phyloP scores from a whole-genome alignment of 1,284 basidiomycete genomes.

The Ganoderma sp. region DNA sequence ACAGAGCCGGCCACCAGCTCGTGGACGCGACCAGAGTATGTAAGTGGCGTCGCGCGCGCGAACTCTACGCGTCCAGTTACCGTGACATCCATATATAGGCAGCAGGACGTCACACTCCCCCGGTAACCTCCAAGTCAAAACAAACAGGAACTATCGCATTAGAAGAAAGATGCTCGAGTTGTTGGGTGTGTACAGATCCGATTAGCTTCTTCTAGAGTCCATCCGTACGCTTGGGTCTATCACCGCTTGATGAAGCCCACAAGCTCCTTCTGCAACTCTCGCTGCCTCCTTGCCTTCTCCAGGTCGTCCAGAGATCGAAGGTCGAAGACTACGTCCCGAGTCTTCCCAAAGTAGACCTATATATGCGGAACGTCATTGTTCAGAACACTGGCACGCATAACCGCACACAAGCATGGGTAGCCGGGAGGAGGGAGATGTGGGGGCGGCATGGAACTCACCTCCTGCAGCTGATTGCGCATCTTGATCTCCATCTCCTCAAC shows the following conservation, averaged over 20 bases:
- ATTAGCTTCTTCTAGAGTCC: conserved; percentile 11
- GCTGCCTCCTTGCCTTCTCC: conserved; percentile 81
- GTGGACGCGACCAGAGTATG: conserved; percentile 7
- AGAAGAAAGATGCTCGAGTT: not conserved
- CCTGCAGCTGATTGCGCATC: conserved; percentile 94
- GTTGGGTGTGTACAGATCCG: conserved; percentile 11
- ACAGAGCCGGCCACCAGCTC: not conserved
- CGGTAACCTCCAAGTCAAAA: too few species aligned
- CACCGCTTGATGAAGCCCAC: conserved; percentile 86
- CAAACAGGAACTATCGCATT: not conserved
- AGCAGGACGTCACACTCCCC: conserved; percentile 11
- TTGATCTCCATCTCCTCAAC: conserved; percentile 99
- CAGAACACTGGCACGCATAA: not conserved
- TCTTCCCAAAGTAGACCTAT: conserved; percentile 98
- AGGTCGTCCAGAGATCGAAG: conserved; percentile 88
- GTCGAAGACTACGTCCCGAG: conserved; percentile 92
- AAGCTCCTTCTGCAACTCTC: conserved; percentile 91
- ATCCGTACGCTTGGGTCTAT: conserved; percentile 16
- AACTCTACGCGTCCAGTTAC: conserved; percentile 1
- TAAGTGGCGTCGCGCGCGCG: conserved; percentile 7
- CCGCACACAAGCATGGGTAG: not conserved
- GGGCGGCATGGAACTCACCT: conserved; percentile 51
- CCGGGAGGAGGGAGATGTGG: not conserved
- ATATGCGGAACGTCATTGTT: not conserved
- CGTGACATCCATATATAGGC: conserved; percentile 11